Percentiles rank a stretch among this genome's conserved stretches.
Evolutionary conservation across 2,329 filamentous ascomycete species (phyloP).

Genomic region (Alternaria solani): DNA sequence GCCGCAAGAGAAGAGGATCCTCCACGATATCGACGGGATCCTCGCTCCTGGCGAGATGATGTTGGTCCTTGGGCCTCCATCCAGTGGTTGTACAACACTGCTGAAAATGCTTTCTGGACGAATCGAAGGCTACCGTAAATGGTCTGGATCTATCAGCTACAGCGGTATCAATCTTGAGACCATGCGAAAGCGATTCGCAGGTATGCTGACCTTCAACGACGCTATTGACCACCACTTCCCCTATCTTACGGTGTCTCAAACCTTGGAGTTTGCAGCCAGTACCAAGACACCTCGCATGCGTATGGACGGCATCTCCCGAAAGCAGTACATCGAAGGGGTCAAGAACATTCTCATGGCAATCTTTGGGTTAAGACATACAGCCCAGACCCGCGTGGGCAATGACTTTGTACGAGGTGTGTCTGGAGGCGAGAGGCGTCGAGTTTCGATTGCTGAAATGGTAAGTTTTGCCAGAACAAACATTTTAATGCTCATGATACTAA

Average conservation of each 20-base stretch:
- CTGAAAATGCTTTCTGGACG: conserved; percentile 60
- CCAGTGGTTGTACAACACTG: conserved; percentile 67
- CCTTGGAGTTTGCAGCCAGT: conserved; percentile 79
- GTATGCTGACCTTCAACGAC: conserved; percentile 71
- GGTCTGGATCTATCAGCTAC: background rate
- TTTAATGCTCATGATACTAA: conserved; percentile 15
- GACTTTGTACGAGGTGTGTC: conserved; percentile 75
- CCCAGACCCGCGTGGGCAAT: conserved; percentile 69
- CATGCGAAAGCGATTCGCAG: background rate
- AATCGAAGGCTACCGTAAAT: background rate
- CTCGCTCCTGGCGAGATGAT: conserved; percentile 49
- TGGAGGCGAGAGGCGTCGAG: conserved; percentile 66
- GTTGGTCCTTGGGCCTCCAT: conserved; percentile 53
- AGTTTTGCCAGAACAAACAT: conserved; percentile 35
- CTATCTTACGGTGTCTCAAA: conserved; percentile 83
- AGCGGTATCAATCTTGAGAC: background rate
- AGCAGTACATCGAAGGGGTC: background rate
- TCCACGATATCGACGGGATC: background rate
- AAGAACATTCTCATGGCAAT: background rate
- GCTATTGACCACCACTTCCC: conserved; percentile 84
- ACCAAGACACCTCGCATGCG: conserved; percentile 57
- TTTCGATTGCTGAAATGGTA: conserved; percentile 40
- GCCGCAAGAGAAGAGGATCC: background rate
- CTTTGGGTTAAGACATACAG: conserved; percentile 53
- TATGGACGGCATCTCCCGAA: background rate